Conservation (phyloP, 177 flowering plant species). For the Tripterygium wilfordii region DNA sequence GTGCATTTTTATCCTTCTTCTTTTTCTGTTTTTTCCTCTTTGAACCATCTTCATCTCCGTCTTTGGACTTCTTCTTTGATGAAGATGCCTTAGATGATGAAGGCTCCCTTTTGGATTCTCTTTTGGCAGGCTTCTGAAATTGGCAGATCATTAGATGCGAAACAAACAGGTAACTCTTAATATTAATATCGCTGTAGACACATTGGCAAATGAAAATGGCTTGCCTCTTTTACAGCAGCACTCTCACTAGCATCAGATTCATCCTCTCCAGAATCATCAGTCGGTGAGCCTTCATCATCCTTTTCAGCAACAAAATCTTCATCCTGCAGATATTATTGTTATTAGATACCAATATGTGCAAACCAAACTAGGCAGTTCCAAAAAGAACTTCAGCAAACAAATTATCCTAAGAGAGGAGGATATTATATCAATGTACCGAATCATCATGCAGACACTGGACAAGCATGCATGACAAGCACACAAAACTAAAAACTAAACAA, state of each 20-base stretch:
- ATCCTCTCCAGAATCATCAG: slow-evolving; percentile 93
- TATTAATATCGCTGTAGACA: too few species aligned
- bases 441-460: too few species aligned
- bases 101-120: slow-evolving; percentile 61
- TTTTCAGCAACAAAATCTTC: slow-evolving; percentile 82
- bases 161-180: too few species aligned
- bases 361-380: too few species aligned
- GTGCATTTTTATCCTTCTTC: slow-evolving; percentile 99
- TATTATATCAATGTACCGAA: too few species aligned
- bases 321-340: slow-evolving; percentile 61
- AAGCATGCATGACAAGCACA: too few species aligned
- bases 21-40: slow-evolving; percentile 87
- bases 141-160: neutral
- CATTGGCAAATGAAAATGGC: too few species aligned
- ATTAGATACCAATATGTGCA: neutral
- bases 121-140: slow-evolving; percentile 63
- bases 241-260: slow-evolving; percentile 87
- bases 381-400: too few species aligned
- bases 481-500: too few species aligned
- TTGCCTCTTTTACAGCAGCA: slow-evolving; percentile 68
- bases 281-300: slow-evolving; percentile 96
- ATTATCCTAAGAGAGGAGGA: too few species aligned
- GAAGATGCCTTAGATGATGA: slow-evolving; percentile 52
- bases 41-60: slow-evolving; percentile 65
- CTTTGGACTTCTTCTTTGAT: slow-evolving; percentile 61